phyloP scores from a whole-genome alignment of 805 yeast genomes.

The Candida ipomoeae region DNA sequence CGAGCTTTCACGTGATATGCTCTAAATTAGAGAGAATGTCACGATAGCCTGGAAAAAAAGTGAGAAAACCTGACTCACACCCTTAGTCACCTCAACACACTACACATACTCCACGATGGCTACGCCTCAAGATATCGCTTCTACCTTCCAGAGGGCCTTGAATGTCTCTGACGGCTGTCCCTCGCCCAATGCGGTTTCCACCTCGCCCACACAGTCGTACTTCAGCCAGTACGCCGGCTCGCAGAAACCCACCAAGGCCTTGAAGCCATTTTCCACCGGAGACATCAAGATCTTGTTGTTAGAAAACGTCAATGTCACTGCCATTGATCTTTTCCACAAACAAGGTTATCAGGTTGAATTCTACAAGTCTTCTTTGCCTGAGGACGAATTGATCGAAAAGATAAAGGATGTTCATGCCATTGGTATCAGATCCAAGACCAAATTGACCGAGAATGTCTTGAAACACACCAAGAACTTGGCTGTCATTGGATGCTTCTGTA shows the following conservation, averaged over 20 bases:
- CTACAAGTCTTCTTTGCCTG: conserved; percentile 82
- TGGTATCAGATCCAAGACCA: conserved; percentile 97
- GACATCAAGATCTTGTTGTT: conserved; percentile 87
- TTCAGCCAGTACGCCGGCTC: conserved; percentile 50
- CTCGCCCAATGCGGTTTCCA: conserved; percentile 65
- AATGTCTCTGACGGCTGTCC: conserved; percentile 37
- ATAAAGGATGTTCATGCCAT: conserved; percentile 92
- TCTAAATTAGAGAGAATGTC: background rate
- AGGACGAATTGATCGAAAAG: conserved; percentile 91
- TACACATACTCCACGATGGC: conserved; percentile 42
- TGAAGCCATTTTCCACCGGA: conserved; percentile 93
- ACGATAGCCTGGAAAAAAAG: conserved; percentile 4
- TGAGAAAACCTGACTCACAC: conserved; percentile 3
- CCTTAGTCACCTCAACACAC: background rate
- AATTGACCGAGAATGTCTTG: conserved; percentile 72
- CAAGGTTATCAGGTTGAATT: conserved; percentile 98
- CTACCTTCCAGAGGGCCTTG: conserved; percentile 53
- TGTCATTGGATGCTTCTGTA: conserved; percentile 96
- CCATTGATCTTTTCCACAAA: conserved; percentile 72
- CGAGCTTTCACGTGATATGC: conserved; percentile 7
- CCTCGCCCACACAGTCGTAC: conserved; percentile 78
- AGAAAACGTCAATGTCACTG: conserved; percentile 92
- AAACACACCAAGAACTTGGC: conserved; percentile 85
- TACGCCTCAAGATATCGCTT: conserved; percentile 64
- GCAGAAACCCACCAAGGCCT: conserved; percentile 56